Evolutionary conservation across 2,329 filamentous ascomycete species (phyloP).

Genomic region (Fusarium metavorans): DNA sequence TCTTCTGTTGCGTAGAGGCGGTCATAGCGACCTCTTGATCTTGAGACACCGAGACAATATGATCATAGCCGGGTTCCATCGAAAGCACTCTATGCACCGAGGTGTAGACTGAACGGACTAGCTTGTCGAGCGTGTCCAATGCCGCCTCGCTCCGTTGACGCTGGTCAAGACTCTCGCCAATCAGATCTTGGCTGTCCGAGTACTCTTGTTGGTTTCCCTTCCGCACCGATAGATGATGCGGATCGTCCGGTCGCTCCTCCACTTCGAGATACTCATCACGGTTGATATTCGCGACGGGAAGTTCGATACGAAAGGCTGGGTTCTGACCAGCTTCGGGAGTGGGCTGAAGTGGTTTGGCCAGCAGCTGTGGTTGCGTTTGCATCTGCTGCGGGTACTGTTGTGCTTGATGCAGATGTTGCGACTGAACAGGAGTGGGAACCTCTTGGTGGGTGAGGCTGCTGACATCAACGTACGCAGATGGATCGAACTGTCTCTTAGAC

Average conservation of each 20-base stretch:
- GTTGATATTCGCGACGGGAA: slow-evolving; percentile 59
- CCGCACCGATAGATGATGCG: slow-evolving; percentile 61
- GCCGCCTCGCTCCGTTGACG: slow-evolving; percentile 83
- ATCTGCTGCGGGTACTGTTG: slow-evolving; percentile 13
- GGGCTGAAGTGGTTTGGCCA: slow-evolving; percentile 5
- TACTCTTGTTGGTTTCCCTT: slow-evolving; percentile 65
- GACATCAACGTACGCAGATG: slow-evolving; percentile 52
- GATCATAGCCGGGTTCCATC: slow-evolving; percentile 66
- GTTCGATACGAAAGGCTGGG: slow-evolving; percentile 60
- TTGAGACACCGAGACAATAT: slow-evolving; percentile 65
- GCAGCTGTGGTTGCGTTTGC: slow-evolving; percentile 15
- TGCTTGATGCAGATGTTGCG: slow-evolving; percentile 18
- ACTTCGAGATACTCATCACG: slow-evolving; percentile 66
- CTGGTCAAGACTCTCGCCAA: slow-evolving; percentile 78
- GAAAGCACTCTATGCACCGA: slow-evolving; percentile 77
- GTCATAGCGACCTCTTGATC: slow-evolving; percentile 76
- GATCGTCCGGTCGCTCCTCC: slow-evolving; percentile 59
- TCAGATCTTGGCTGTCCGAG: slow-evolving; percentile 66
- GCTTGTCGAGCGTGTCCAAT: slow-evolving; percentile 75
- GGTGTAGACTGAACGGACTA: slow-evolving; percentile 79
- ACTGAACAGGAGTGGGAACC: slow-evolving; percentile 22
- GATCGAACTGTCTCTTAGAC: slow-evolving; percentile 55
- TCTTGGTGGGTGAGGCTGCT: slow-evolving; percentile 40
- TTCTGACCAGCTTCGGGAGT: slow-evolving; percentile 29
- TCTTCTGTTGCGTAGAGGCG: slow-evolving; percentile 73